These are phyloP conservation scores for Stellera chamaejasme DNA, from an alignment of 345 rosid species.

Conservation along the genomic window DNA sequence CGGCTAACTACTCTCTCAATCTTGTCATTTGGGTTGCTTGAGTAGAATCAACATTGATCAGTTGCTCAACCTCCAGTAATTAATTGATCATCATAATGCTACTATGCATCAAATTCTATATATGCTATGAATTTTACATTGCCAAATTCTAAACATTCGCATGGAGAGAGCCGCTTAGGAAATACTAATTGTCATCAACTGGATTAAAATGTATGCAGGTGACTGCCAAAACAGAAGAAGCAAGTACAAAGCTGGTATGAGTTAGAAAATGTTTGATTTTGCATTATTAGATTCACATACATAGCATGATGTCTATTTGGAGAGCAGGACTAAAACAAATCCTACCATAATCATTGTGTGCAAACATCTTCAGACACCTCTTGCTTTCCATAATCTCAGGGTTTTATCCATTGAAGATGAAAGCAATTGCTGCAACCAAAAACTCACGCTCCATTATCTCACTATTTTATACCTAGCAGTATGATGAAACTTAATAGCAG, in stretches of 20 bases:
- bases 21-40: too few species aligned
- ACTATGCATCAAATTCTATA: too few species aligned
- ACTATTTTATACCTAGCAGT: too few species aligned
- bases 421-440: constrained; percentile 55
- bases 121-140: too few species aligned
- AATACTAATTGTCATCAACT: constrained; percentile 69
- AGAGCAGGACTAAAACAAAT: background rate
- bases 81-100: too few species aligned
- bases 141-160: constrained; percentile 89
- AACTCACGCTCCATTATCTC: constrained; percentile 5
- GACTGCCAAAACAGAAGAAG: constrained; percentile 38
- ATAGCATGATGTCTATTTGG: background rate
- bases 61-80: too few species aligned
- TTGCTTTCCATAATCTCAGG: constrained; percentile 68
- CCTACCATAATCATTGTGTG: constrained; percentile 94
- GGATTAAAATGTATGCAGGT: constrained; percentile 98
- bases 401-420: constrained; percentile 99
- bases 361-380: constrained; percentile 74
- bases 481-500: too few species aligned
- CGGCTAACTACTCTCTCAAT: too few species aligned
- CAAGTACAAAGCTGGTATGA: constrained; percentile 7
- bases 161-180: constrained; percentile 96
- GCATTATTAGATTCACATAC: background rate
- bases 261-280: background rate
- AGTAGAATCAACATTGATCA: too few species aligned